Conservation (phyloP, 768 basidiomycete species). For the Boletus huronensis region DNA sequence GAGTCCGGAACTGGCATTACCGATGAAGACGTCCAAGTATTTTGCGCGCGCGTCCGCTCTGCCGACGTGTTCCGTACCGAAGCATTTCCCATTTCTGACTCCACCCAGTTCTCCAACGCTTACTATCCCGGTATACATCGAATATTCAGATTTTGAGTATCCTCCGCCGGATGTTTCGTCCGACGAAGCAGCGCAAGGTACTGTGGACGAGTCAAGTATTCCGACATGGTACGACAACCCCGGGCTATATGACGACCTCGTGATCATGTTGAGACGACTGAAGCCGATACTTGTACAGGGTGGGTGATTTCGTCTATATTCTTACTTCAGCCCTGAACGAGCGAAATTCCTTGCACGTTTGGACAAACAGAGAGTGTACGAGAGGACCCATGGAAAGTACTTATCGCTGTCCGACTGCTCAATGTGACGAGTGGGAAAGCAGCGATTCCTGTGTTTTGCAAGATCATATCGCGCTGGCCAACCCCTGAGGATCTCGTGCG, state of each 20-base stretch:
- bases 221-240: background rate
- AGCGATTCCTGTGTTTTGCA: conserved; percentile 65
- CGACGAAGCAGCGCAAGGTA: background rate
- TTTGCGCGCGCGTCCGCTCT: background rate
- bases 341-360: background rate
- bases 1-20: background rate
- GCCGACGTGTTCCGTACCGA: background rate
- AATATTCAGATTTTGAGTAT: conserved; percentile 7
- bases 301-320: conserved; percentile 2
- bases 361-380: conserved; percentile 43
- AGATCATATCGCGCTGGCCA: conserved; percentile 54
- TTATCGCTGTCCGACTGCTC: conserved; percentile 63
- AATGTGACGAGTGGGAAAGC: conserved; percentile 66
- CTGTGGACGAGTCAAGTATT: background rate
- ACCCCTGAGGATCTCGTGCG: conserved; percentile 50
- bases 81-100: background rate
- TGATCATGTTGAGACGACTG: conserved; percentile 26
- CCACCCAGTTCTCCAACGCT: conserved; percentile 4
- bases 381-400: conserved; percentile 63
- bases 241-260: conserved; percentile 20
- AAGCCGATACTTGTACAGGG: conserved; percentile 33
- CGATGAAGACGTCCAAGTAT: conserved; percentile 21
- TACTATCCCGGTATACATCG: conserved; percentile 2
- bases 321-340: background rate
- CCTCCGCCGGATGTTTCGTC: background rate